These are phyloP conservation scores for Boletus tylopilopsis DNA, from an alignment of 768 basidiomycete species.

Conservation along the genomic window DNA sequence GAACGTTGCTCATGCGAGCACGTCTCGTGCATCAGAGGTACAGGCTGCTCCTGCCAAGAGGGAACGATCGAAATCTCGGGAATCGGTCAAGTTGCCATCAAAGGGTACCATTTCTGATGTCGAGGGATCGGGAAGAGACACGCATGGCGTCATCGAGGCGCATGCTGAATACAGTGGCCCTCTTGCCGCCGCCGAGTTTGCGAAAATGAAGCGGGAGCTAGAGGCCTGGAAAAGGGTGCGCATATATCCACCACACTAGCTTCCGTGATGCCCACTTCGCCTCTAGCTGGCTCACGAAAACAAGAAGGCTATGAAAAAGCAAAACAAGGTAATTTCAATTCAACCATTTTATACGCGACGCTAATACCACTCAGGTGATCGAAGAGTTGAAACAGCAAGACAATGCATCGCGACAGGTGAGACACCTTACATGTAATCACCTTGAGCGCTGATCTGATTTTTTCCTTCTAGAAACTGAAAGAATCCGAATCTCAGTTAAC, in stretches of 20 bases:
- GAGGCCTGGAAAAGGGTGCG: conserved; percentile 48
- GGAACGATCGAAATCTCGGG: conserved; percentile 37
- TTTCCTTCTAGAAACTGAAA: conserved; percentile 35
- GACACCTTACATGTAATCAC: not conserved
- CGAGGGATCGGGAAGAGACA: conserved; percentile 25
- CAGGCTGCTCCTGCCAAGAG: conserved; percentile 14
- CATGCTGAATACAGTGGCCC: conserved; percentile 30
- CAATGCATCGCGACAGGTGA: conserved; percentile 36
- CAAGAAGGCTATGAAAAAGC: conserved; percentile 51
- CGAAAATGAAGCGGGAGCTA: conserved; percentile 54
- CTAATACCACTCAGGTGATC: conserved; percentile 39
- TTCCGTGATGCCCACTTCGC: conserved; percentile 1
- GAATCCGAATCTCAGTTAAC: conserved; percentile 44
- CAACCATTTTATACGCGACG: not conserved
- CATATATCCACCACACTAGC: not conserved
- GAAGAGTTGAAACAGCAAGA: conserved; percentile 50
- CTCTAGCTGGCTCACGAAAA: conserved; percentile 38
- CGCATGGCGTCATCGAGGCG: conserved; percentile 11
- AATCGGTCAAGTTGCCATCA: conserved; percentile 20
- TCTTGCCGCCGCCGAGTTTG: conserved; percentile 45
- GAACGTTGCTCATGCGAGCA: conserved; percentile 13
- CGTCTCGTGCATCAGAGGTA: conserved; percentile 8
- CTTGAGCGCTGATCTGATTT: not conserved
- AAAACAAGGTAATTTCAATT: conserved; percentile 46
- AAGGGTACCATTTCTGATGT: conserved; percentile 28